Conservation (phyloP, 148 eudicot species). For the Pharnaceum exiguum region DNA sequence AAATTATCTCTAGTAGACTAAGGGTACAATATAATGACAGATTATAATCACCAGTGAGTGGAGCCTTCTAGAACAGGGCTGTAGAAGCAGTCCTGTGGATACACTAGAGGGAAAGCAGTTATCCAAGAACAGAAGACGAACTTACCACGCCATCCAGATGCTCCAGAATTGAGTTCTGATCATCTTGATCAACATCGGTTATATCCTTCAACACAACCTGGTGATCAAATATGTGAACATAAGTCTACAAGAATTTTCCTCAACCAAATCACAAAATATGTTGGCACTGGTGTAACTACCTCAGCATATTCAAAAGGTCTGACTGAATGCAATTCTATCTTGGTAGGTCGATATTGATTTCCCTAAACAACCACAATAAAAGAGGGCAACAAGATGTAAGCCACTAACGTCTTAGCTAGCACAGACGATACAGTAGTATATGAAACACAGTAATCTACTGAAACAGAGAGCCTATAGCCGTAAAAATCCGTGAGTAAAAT, state of each 20-base stretch:
- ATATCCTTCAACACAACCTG: slow-evolving; percentile 84
- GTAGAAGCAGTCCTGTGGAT: background rate
- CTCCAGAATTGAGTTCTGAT: slow-evolving; percentile 88
- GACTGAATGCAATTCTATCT: slow-evolving; percentile 90
- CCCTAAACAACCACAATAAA: slow-evolving; percentile 46
- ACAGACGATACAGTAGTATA: slow-evolving; percentile 1
- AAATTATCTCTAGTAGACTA: slow-evolving; percentile 5
- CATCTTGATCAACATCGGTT: slow-evolving; percentile 79
- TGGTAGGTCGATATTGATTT: slow-evolving; percentile 96
- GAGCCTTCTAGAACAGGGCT: background rate
- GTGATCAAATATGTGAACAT: slow-evolving; percentile 17
- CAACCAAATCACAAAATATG: slow-evolving; percentile 5
- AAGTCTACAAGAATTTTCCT: background rate
- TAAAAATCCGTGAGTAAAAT: no score
- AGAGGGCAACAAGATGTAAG: background rate
- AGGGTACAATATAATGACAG: background rate
- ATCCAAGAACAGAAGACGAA: background rate
- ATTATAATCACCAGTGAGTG: background rate
- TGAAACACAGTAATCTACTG: slow-evolving; percentile 6
- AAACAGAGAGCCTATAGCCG: no score
- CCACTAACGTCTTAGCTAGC: background rate
- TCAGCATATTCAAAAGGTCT: slow-evolving; percentile 94
- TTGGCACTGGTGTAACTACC: slow-evolving; percentile 35
- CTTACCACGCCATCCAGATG: slow-evolving; percentile 90
- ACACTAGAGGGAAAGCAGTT: slow-evolving; percentile 1